These are phyloP conservation scores for Reutealis trisperma DNA, from an alignment of 345 rosid genomes.

Conservation along the genomic window DNA sequence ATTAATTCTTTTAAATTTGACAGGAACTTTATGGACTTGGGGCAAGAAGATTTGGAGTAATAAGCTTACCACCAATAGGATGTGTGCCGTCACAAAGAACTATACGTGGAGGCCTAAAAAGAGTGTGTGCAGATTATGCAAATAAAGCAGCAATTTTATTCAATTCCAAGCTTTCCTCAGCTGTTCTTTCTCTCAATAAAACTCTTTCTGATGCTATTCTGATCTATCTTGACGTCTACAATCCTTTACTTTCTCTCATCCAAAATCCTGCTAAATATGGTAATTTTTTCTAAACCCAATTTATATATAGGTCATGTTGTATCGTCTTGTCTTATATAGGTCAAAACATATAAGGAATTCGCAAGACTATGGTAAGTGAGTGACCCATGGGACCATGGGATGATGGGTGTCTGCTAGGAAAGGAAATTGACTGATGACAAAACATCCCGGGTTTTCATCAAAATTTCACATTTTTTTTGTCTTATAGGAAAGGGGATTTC, in stretches of 20 bases:
- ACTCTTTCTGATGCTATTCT: constrained; percentile 31
- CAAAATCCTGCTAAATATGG: constrained; percentile 53
- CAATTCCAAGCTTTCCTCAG: constrained; percentile 56
- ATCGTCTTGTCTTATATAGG: too few species aligned
- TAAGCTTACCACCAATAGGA: constrained; percentile 64
- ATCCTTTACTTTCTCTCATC: constrained; percentile 41
- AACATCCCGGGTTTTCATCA: too few species aligned
- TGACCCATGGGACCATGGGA: too few species aligned
- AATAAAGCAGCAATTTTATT: constrained; percentile 57
- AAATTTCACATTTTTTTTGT: too few species aligned
- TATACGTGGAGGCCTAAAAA: constrained; percentile 47
- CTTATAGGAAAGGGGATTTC: too few species aligned
- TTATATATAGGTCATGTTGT: too few species aligned
- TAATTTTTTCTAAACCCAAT: constrained; percentile 19
- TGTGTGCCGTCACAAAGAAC: constrained; percentile 81
- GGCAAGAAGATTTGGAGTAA: constrained; percentile 55
- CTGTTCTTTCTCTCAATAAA: constrained; percentile 31
- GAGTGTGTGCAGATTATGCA: constrained; percentile 47
- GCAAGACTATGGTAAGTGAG: too few species aligned
- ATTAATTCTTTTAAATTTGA: background rate
- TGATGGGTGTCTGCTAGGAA: too few species aligned
- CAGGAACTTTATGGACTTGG: constrained; percentile 63
- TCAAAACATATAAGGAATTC: too few species aligned
- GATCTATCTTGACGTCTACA: constrained; percentile 46
- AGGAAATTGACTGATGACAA: too few species aligned